Percentiles rank a stretch among this genome's conserved stretches.
These are phyloP conservation scores for Lipomyces japonicus DNA, from an alignment of 805 yeast species.

Conservation along the genomic window DNA sequence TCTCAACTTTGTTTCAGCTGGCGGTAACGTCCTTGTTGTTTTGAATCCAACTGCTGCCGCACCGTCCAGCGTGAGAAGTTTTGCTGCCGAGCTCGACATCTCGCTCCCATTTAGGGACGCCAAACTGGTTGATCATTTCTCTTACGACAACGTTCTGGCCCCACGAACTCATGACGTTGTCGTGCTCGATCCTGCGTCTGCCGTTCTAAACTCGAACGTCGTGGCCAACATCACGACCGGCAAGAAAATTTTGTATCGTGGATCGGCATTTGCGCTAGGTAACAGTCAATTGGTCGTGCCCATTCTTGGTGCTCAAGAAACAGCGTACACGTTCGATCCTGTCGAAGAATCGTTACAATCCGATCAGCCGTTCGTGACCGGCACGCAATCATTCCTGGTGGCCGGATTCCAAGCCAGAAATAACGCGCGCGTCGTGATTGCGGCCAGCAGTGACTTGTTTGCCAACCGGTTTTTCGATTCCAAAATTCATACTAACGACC, in stretches of 20 bases:
- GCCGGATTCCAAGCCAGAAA: constrained; percentile 76
- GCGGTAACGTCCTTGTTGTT: constrained; percentile 65
- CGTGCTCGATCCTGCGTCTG: constrained; percentile 29
- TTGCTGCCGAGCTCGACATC: constrained; percentile 77
- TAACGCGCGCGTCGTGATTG: constrained; percentile 77
- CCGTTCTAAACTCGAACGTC: constrained; percentile 22
- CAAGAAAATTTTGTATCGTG: constrained; percentile 38
- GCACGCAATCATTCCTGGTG: constrained; percentile 69
- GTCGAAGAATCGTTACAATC: constrained; percentile 47
- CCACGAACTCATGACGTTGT: constrained; percentile 32
- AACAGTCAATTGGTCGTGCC: constrained; percentile 72
- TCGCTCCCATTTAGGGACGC: constrained; percentile 75
- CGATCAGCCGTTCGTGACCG: constrained; percentile 65
- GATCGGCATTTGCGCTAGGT: constrained; percentile 66
- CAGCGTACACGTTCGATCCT: constrained; percentile 50
- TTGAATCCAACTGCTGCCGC: constrained; percentile 45
- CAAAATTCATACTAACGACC: too few species aligned
- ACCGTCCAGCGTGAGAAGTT: constrained; percentile 60
- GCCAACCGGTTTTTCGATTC: constrained; percentile 37
- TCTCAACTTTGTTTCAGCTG: constrained; percentile 56
- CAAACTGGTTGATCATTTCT: constrained; percentile 63
- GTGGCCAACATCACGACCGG: constrained; percentile 26
- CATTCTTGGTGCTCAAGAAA: constrained; percentile 58
- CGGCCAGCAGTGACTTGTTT: constrained; percentile 64
- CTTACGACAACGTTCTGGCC: constrained; percentile 31